Evolutionary conservation across 2,329 filamentous ascomycete genomes (phyloP), one percentile per base, ranked within the genome.

Genomic region (Neonectria magnoliae): DNA sequence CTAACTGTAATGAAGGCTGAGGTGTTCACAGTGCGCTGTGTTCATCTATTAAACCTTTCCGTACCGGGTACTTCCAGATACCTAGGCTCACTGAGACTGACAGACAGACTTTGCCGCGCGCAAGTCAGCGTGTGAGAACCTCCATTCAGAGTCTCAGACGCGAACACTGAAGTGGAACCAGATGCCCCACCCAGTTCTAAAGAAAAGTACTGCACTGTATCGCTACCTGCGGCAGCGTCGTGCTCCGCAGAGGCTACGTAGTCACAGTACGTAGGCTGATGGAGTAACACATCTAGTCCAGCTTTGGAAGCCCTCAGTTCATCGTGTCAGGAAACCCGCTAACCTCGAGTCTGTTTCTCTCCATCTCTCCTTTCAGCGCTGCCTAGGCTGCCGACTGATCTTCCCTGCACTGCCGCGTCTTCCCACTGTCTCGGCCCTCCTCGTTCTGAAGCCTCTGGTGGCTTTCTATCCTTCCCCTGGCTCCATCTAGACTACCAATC

Each of bases 401-500:
- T 18, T 42, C 38, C n/a, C 38, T 31, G 25, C 38, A 25, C 16
- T 54, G 51, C 16, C 33, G 51, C 51, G 33, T 54, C 14, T n/a
- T 33, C 29, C 14, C 47, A 20, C n/a, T 33, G 29, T 33, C 48
- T 11, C n/a, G 48, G 33, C 29, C 31, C 48, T 38, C 27, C 13
- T 51, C 31, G 48, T 33, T 13, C 48, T 36, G 10, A n/a, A 20
- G 44, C 44, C 38, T 48, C 60, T 33, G 48, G 41, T 22, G 13
- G 60, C 22, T 31, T 33, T 42, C 14, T 33, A 58, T 33, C 25
- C 38, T 22, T 25, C 27, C 25, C 38, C 25, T 9, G 3, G 14
- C 22, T 54, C 44, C 48, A 44, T 56, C 60, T 44, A 25, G 5
- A 6, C 42, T 50, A 60, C 22, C 29, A 41, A 38, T 31, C 22